Base-by-base conservation (phyloP, 2,329 filamentous ascomycete species). In the Aspergillus proliferans region DNA sequence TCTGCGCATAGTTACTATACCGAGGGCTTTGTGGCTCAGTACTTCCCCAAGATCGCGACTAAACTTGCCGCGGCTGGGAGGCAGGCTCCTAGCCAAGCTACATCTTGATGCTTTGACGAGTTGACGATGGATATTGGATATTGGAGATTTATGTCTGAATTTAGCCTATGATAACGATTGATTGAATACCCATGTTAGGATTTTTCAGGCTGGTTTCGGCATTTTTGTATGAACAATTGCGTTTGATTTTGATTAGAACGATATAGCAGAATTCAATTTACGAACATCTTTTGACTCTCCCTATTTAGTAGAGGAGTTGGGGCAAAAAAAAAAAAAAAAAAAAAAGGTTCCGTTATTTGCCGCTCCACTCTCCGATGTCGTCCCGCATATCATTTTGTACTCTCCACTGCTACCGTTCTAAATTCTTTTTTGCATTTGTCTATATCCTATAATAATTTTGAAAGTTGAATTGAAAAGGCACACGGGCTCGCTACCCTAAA, bases 1-100 rank as follows among this genome's bases (percentile, higher is more conserved):
- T 76, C 86, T 14, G 80, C 86, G 47, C 89, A 95, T 69, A 87
- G 84, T 60, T 95, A 85, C 64, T 95, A 93, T 64, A 92, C 83
- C 22, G 87, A 92, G 71, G 85, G 84, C 14, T 87, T 92, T 59
- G 83, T 89, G 47, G 81, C 86, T 52, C 80, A 87, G 61, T 92
- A 90, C 68, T 90, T 91, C 65, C 71, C 77, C 18, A 83, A 81
- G 63, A 84, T 91, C 76, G 78, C 86, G 60, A 62, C 69, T 30
- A 82, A 79, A 67, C 72, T 79, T 26, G 66, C 69, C 36, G 55
- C 52, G 12, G 46, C 55, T n/a, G 49, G 50, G 39, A 24, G 34
- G 15, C 34, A 26, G 15, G 36, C 43, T 6, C 40, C 26, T 40
- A 10, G 19, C 38, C 15, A 19, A 6, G 8, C 38, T 19, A 3